phyloP scores from a whole-genome alignment of 345 rosid species.

The Cardamine resedifolia region DNA sequence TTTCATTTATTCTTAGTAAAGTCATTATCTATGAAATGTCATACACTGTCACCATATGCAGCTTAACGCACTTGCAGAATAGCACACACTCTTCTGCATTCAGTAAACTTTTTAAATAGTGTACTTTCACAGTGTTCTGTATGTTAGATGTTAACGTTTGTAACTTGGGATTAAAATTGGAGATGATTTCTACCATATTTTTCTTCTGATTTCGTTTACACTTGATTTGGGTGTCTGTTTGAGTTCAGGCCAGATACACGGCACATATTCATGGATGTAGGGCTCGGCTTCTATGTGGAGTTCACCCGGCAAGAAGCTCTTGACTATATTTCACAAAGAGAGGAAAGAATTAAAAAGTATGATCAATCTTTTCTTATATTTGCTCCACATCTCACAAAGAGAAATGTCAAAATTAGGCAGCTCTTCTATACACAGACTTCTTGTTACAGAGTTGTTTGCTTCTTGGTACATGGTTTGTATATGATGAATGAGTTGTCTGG shows the following conservation, averaged over 20 bases:
- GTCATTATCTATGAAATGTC: neutral
- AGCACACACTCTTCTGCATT: neutral
- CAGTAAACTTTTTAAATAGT: neutral
- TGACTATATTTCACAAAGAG: constrained; percentile 52
- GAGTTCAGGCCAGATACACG: constrained; percentile 65
- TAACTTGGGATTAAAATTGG: neutral
- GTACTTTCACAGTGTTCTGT: neutral
- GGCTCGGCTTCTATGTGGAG: constrained; percentile 83
- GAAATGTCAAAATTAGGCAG: neutral
- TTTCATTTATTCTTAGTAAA: neutral
- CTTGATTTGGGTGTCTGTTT: constrained; percentile 11
- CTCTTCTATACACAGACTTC: neutral
- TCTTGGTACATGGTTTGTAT: neutral
- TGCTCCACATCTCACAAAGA: too few species aligned
- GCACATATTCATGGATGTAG: constrained; percentile 66
- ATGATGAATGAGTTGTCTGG: neutral
- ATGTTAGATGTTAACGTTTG: constrained; percentile 12
- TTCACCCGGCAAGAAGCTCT: constrained; percentile 85
- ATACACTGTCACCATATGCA: neutral
- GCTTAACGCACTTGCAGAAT: constrained; percentile 2
- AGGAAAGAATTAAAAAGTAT: constrained; percentile 66
- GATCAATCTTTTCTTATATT: neutral
- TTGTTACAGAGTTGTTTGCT: neutral
- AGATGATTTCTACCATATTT: neutral
- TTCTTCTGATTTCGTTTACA: constrained; percentile 17